Evolutionary conservation across 2,329 filamentous ascomycete species (phyloP).

Genomic region (Sporothrix inflata): DNA sequence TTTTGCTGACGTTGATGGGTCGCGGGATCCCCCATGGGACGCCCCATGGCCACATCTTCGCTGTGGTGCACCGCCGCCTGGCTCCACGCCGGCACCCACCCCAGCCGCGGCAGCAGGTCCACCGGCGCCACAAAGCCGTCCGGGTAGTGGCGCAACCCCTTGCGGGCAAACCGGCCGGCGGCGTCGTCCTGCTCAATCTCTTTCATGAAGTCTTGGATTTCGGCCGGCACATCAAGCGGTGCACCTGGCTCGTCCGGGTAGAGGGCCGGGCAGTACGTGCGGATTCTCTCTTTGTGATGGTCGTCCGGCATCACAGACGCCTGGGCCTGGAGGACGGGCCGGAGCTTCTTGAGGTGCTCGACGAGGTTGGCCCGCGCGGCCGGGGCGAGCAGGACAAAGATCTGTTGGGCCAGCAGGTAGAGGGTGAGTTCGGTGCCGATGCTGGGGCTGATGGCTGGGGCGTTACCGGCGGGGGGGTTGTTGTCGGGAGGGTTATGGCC

Average conservation of each 20-base stretch:
- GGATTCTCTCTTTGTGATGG: not conserved
- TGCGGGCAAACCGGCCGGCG: not conserved
- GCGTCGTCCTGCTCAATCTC: not conserved
- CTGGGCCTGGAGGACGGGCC: conserved; percentile 1
- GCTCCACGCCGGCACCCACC: not conserved
- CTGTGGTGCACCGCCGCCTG: no score
- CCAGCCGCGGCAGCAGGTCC: not conserved
- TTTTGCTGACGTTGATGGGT: not conserved
- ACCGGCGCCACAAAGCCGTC: not conserved
- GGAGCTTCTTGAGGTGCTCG: not conserved
- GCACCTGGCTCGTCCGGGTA: conserved; percentile 17
- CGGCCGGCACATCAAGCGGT: conserved; percentile 8
- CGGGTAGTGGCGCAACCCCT: not conserved
- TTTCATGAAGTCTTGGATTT: not conserved
- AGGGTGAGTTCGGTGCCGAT: not conserved
- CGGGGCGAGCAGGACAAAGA: not conserved
- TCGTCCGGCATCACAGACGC: not conserved
- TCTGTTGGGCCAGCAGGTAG: not conserved
- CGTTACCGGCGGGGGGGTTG: not conserved
- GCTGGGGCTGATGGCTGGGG: not conserved
- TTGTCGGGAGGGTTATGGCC: not conserved
- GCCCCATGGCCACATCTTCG: no score
- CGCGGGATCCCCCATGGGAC: no score
- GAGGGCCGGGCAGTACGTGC: conserved; percentile 15
- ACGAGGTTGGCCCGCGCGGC: not conserved